Base-by-base conservation (phyloP, 768 basidiomycete genomes). In the Phanerochaete sordida region DNA sequence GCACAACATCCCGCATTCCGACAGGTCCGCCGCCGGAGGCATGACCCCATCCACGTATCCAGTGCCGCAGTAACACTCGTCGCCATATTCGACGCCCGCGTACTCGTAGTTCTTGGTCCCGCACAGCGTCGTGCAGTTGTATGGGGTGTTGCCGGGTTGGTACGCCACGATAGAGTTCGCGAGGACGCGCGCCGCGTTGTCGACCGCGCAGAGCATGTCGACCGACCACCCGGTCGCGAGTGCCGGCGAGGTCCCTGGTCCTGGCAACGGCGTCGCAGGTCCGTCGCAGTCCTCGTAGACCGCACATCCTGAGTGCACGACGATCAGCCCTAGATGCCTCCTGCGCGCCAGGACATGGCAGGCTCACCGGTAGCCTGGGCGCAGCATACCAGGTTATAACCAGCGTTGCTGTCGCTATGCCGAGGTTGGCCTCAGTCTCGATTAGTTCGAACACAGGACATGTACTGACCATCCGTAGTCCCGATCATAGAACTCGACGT, bases 41-140 rank as follows among this genome's bases (percentile, higher is more conserved):
- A 44, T 37, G 19, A 55, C 53, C 26, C 52, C 57, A 24, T 47
- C 59, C 12, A 47, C 56, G 24, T 64, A 64, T 3, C 66, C 66
- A 12, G 63, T 68, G 1, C 65, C 67, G 51, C 65, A 68, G 47
- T 68, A 63, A 48, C 67, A 68, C 55, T 68, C 65, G 57, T 62
- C 57, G 39, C 63, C 64, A 61, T 63, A 68, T 58, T 68, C 67
- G 60, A 68, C 62, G 44, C 67, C 67, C 23, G 67, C 67, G 57
- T 64, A 68, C 30, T 30, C 33, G 62, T 57, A 68, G 33, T 60
- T 62, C n/a, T 28, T 5, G n/a, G 59, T 48, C 23, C 37, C 53
- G 60, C 67, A 68, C 15, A 37, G 46, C 33, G 47, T 44, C 27
- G 61, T 52, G 62, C 67, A 66, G 2, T 59, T 37, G 35, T 64